These are phyloP conservation scores for Cystofilobasidium bisporidii DNA, from an alignment of 768 basidiomycete genomes.

Conservation along the genomic window DNA sequence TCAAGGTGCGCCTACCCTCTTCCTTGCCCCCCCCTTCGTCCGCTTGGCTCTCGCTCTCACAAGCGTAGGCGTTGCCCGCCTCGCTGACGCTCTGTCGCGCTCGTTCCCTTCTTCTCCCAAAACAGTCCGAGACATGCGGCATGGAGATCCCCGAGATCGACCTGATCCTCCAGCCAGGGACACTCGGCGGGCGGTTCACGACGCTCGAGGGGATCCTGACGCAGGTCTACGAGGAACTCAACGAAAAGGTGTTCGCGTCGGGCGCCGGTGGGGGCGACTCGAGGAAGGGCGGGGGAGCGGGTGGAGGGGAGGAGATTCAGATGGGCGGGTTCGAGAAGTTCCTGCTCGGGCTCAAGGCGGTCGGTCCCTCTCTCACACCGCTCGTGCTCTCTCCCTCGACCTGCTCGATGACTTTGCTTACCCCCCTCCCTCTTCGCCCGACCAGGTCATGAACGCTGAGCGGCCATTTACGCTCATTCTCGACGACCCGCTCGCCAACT, in stretches of 20 bases:
- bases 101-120: background rate
- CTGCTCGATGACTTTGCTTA: slow-evolving; percentile 6
- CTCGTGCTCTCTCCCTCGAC: background rate
- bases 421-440: background rate
- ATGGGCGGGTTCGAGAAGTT: slow-evolving; percentile 58
- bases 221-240: slow-evolving; percentile 90
- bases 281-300: slow-evolving; percentile 42
- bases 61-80: background rate
- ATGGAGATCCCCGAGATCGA: slow-evolving; percentile 89
- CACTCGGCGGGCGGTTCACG: slow-evolving; percentile 93
- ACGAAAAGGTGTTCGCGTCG: slow-evolving; percentile 67
- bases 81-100: background rate
- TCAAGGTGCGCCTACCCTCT: slow-evolving; percentile 57
- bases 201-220: slow-evolving; percentile 90
- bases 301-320: slow-evolving; percentile 64
- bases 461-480: slow-evolving; percentile 81
- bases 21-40: background rate
- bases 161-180: slow-evolving; percentile 79
- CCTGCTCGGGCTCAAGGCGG: slow-evolving; percentile 46
- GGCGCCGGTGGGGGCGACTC: slow-evolving; percentile 45
- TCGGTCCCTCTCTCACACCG: background rate
- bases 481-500: slow-evolving; percentile 91
- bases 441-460: slow-evolving; percentile 69
- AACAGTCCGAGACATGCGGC: slow-evolving; percentile 83
- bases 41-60: background rate